phyloP scores from a whole-genome alignment of 352 stramenopile species.

The Phytophthora sp. region DNA sequence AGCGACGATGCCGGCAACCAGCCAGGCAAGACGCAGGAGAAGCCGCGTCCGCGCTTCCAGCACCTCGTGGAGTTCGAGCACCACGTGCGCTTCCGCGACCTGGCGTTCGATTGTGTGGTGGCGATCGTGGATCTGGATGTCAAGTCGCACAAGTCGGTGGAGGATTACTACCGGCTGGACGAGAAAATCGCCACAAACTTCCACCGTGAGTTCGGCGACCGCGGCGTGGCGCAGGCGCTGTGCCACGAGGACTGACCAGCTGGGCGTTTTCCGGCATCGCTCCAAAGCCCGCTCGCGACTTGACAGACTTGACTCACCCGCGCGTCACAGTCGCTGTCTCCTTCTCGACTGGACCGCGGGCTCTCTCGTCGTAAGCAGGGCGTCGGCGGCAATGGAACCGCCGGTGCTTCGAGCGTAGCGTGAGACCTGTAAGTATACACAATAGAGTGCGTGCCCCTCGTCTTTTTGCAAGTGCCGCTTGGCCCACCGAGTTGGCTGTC shows the following conservation, averaged over 20 bases:
- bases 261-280: constrained; percentile 8
- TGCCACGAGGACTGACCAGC: constrained; percentile 46
- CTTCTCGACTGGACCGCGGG: background rate
- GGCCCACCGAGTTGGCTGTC: background rate
- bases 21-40: constrained; percentile 15
- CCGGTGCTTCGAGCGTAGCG: too few relatives aligned
- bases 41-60: constrained; percentile 46
- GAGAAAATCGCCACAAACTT: constrained; percentile 80
- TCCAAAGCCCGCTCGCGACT: constrained; percentile 5
- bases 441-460: constrained; percentile 18
- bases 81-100: constrained; percentile 58
- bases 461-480: constrained; percentile 9
- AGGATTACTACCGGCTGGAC: constrained; percentile 83
- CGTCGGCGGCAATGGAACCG: too few relatives aligned
- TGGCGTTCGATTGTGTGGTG: constrained; percentile 81
- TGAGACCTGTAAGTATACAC: background rate
- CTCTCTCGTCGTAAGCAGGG: too few relatives aligned
- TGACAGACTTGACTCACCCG: constrained; percentile 20
- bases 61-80: constrained; percentile 78
- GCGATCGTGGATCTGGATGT: constrained; percentile 88
- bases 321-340: background rate
- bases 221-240: constrained; percentile 32
- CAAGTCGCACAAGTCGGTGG: constrained; percentile 88
- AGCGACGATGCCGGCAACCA: constrained; percentile 26
- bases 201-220: constrained; percentile 44